Percentiles rank a stretch among this genome's conserved stretches.
Conservation (phyloP, 805 yeast species). For the Soucietia sequanensis region DNA sequence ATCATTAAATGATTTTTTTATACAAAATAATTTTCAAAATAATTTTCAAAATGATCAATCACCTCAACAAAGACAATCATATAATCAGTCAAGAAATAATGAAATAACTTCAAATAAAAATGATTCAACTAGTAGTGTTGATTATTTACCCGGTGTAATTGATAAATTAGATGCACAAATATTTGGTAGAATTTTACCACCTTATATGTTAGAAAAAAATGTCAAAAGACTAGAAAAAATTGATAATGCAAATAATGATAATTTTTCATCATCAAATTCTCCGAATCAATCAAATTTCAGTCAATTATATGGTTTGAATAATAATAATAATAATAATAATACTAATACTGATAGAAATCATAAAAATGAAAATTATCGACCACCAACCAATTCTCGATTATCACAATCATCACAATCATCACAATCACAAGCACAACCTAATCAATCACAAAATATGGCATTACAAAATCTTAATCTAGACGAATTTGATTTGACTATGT, state of each 20-base stretch:
- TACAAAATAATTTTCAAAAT: no score
- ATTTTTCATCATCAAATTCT: neutral
- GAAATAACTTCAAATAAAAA: neutral
- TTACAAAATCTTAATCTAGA: slow-evolving; percentile 15
- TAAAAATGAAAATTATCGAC: no score
- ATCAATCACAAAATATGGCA: slow-evolving; percentile 8
- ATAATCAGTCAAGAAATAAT: neutral
- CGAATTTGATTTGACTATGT: slow-evolving; percentile 17
- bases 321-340: neutral
- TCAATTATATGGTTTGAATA: neutral
- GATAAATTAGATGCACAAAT: slow-evolving; percentile 82
- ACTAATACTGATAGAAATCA: slow-evolving; percentile 1
- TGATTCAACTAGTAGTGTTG: slow-evolving; percentile 1
- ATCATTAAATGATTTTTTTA: neutral
- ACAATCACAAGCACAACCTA: slow-evolving; percentile 3
- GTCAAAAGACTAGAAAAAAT: slow-evolving; percentile 4
- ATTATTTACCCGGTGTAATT: slow-evolving; percentile 76
- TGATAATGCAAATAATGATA: neutral
- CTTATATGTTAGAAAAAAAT: slow-evolving; percentile 63
- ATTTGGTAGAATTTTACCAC: slow-evolving; percentile 81
- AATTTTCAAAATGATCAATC: neutral
- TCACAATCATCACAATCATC: neutral
- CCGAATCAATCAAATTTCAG: neutral
- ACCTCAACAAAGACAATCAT: neutral
- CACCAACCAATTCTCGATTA: no score